Conservation (phyloP, 257 asterid genomes). For the Ballota nigra region DNA sequence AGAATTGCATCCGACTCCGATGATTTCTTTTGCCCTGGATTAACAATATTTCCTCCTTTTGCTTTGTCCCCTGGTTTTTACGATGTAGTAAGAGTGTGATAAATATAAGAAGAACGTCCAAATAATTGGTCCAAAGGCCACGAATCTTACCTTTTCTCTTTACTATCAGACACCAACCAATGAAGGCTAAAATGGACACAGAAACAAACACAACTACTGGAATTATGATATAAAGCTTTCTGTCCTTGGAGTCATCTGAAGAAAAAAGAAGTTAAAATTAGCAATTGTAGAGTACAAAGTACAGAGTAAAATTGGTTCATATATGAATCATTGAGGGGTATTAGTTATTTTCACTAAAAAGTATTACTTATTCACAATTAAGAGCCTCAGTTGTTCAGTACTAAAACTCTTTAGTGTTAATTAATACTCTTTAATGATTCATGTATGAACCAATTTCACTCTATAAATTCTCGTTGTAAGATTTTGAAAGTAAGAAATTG, state of each 20-base stretch:
- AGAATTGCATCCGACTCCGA: slow-evolving; percentile 22
- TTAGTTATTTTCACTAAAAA: too few relatives aligned
- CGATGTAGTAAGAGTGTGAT: too few relatives aligned
- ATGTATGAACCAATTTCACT: too few relatives aligned
- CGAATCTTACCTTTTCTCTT: slow-evolving; percentile 34
- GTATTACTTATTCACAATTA: too few relatives aligned
- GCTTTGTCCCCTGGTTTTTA: slow-evolving; percentile 9
- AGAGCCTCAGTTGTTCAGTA: too few relatives aligned
- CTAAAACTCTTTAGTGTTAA: too few relatives aligned
- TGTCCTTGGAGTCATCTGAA: slow-evolving; percentile 36
- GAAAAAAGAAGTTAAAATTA: not conserved
- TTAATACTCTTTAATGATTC: too few relatives aligned
- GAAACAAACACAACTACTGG: slow-evolving; percentile 26
- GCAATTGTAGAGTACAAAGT: too few relatives aligned
- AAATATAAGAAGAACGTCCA: too few relatives aligned
- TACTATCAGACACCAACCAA: slow-evolving; percentile 33
- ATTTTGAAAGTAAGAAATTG: not conserved
- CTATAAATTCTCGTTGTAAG: too few relatives aligned
- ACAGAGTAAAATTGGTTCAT: too few relatives aligned
- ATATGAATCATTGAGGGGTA: too few relatives aligned
- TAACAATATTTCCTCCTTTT: slow-evolving; percentile 8
- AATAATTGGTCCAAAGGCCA: not conserved
- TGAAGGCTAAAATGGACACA: slow-evolving; percentile 20
- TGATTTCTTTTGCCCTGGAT: slow-evolving; percentile 15
- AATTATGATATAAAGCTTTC: slow-evolving; percentile 31